These are phyloP conservation scores for Zymoseptoria ardabiliae DNA, from an alignment of 2,329 filamentous ascomycete species.

Conservation along the genomic window DNA sequence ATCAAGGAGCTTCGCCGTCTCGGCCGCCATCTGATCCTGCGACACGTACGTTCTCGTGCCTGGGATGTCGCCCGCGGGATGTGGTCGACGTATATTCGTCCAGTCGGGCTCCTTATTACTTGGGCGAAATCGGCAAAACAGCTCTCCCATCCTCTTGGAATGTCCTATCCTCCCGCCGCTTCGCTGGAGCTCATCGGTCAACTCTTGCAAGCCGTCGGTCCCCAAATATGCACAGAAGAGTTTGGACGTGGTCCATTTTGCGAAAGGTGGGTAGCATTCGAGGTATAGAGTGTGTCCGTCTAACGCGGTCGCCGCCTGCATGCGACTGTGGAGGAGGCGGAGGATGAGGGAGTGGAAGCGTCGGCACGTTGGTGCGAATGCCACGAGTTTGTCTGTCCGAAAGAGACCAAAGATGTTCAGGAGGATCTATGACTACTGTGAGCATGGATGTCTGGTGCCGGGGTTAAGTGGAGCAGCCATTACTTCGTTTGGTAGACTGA, in stretches of 20 bases:
- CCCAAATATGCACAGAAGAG: conserved; percentile 61
- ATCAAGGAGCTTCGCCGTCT: conserved; percentile 9
- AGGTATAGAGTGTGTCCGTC: conserved; percentile 62
- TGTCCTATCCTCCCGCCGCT: conserved; percentile 28
- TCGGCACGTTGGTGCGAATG: conserved; percentile 51
- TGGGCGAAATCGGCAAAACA: conserved; percentile 68
- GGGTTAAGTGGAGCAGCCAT: neutral
- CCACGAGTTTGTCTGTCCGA: conserved; percentile 40
- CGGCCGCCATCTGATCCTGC: conserved; percentile 12
- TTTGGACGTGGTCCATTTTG: conserved; percentile 60
- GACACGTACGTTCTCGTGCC: conserved; percentile 35
- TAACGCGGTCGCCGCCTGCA: conserved; percentile 51
- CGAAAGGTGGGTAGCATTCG: conserved; percentile 69
- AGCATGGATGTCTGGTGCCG: conserved; percentile 4
- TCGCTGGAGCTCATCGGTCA: conserved; percentile 30
- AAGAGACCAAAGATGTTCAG: conserved; percentile 37
- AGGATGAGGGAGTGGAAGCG: conserved; percentile 58
- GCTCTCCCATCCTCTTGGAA: conserved; percentile 46
- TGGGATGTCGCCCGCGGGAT: conserved; percentile 43
- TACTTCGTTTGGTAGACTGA: conserved; percentile 29
- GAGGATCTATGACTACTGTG: conserved; percentile 30
- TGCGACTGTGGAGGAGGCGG: conserved; percentile 57
- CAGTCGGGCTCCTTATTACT: conserved; percentile 47
- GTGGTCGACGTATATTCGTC: conserved; percentile 30
- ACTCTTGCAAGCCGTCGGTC: conserved; percentile 51